Evolutionary conservation across 2,329 filamentous ascomycete species (phyloP).

Genomic region (Fusarium multiceps): DNA sequence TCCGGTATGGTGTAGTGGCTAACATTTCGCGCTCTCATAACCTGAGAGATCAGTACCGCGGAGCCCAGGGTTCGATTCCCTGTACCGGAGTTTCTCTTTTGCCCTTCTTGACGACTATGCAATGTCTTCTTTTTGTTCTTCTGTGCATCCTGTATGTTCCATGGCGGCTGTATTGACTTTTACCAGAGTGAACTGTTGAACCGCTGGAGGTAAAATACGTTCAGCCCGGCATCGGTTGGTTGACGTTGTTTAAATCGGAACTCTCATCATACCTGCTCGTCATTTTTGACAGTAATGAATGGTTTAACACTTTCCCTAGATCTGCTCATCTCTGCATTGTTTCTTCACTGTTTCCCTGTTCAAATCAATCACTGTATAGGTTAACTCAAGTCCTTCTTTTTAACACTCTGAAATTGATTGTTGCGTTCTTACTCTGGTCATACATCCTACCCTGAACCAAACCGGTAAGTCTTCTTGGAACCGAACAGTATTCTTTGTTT

Average conservation of each 20-base stretch:
- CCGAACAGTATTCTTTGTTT: not conserved
- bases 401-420: no score
- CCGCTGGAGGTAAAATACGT: not conserved
- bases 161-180: no score
- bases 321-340: not conserved
- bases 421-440: not conserved
- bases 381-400: not conserved
- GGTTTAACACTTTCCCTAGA: no score
- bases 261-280: no score
- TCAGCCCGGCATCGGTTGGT: no score
- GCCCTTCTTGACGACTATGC: not conserved
- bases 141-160: no score
- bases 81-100: conserved; percentile 41
- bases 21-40: conserved; percentile 50
- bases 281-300: no score
- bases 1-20: conserved; percentile 51
- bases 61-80: conserved; percentile 47
- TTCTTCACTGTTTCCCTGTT: not conserved
- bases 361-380: no score
- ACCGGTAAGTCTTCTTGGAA: not conserved
- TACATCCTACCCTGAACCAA: not conserved
- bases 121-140: not conserved
- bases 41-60: conserved; percentile 41
- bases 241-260: no score
- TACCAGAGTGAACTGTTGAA: not conserved